phyloP scores from a whole-genome alignment of 176 grass and related monocot genomes.

The Poa pratensis region DNA sequence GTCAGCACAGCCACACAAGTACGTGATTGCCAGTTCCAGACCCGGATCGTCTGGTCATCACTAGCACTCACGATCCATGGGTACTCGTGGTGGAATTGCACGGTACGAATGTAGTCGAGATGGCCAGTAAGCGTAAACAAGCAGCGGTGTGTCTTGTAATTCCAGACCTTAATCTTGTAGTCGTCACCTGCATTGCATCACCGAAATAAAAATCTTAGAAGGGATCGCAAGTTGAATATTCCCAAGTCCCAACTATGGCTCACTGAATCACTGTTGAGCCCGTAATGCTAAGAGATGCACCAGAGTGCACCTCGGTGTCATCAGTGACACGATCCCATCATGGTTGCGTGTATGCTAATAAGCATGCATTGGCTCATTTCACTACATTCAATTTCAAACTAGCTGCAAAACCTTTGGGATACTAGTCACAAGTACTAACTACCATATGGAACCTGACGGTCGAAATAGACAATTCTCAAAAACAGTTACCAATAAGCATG shows the following conservation, averaged over 20 bases:
- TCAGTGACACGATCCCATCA: not conserved
- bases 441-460: not conserved
- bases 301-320: not conserved
- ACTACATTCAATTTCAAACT: not conserved
- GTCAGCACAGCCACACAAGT: conserved; percentile 76
- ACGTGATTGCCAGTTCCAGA: conserved; percentile 89
- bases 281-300: not conserved
- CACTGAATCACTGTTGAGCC: not conserved
- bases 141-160: conserved; percentile 98
- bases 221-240: not conserved
- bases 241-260: not conserved
- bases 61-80: conserved; percentile 82
- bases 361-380: conserved; percentile 10
- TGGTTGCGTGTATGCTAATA: not conserved
- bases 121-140: conserved; percentile 96
- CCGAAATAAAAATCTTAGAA: conserved; percentile 21
- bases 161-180: conserved; percentile 99
- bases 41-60: conserved; percentile 83
- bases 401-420: not conserved
- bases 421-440: not conserved
- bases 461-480: conserved; percentile 1
- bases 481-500: conserved; percentile 12
- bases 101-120: conserved; percentile 95
- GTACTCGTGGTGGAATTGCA: conserved; percentile 93
- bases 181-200: conserved; percentile 77